A percentile compares a stretch with the other conserved stretches of the same genome.
phyloP scores from a whole-genome alignment of 208 protist genomes.

The Balamuthia mandrillaris region DNA sequence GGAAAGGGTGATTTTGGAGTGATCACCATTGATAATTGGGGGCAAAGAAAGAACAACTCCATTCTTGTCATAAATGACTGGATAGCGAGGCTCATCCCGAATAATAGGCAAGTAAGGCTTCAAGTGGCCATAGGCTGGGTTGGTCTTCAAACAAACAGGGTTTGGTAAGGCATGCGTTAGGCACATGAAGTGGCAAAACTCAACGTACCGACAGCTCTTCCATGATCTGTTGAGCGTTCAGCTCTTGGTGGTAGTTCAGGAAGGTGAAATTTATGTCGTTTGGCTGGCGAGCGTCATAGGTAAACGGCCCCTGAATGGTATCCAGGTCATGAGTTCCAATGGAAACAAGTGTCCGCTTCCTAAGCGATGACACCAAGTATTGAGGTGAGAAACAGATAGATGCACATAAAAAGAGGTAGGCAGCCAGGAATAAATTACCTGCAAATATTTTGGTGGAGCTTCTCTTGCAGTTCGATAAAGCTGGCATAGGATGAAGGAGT shows the following conservation, averaged over 20 bases:
- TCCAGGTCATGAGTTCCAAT: conserved; percentile 99
- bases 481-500: conserved; percentile 85
- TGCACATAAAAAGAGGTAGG: neutral
- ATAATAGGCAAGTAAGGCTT: conserved; percentile 73
- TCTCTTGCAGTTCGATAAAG: conserved; percentile 88
- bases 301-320: conserved; percentile 82
- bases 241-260: conserved; percentile 75
- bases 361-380: neutral
- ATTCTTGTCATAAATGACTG: conserved; percentile 74
- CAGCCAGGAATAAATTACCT: conserved; percentile 60
- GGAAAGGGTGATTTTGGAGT: conserved; percentile 91
- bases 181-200: too few species aligned
- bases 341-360: conserved; percentile 92
- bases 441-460: conserved; percentile 96
- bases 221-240: conserved; percentile 77
- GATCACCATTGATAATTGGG: conserved; percentile 98
- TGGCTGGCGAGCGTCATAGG: conserved; percentile 84
- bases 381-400: conserved; percentile 18
- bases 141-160: too few species aligned
- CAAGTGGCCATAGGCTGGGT: too few species aligned
- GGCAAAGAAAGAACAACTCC: conserved; percentile 92
- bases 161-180: too few species aligned
- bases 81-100: conserved; percentile 60
- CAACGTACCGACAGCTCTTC: too few species aligned
- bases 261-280: conserved; percentile 90